Evolutionary conservation across 1,284 basidiomycete genomes (phyloP), one percentile per base, ranked within the genome.

Genomic region (Naganishia sp.): DNA sequence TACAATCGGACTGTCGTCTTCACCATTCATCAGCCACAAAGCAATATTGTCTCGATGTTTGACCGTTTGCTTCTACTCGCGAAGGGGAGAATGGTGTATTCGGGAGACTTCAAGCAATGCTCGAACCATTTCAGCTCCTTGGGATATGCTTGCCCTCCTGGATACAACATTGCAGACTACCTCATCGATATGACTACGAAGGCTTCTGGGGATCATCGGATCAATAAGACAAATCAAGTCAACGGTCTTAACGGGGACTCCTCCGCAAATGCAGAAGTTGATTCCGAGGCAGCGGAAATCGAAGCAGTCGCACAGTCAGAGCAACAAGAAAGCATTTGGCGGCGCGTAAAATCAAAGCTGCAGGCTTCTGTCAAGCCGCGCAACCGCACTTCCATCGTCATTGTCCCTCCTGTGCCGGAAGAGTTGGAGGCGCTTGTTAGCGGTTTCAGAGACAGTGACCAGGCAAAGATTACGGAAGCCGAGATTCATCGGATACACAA

Each of bases 1-100:
- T 97, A 93, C 81, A 92, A 94, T 72, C 87, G 94, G n/a, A 97
- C 94, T 0, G 91, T 98, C 63, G 84, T 98, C 70, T 96, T 97
- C 80, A 97, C 95, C 0, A 97, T 99, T 69, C 95, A 99, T 76
- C 95, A 98, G 78, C 95, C 95, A n/a, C 88, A 94, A 65, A 93
- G 90, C 77, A 97, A 97, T 80, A 98, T 99, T 70, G 94, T 98
- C 11, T 87, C 92, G 0, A 81, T 99, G 16, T 97, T 99, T 73
- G 95, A 99, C 76, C 90, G 94, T 71, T 83, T 98, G 36, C 79
- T 98, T 2, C 81, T 99, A 4, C 84, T 99, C 13, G 91, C 90
- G 0, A 85, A 86, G 64, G 94, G 94, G 3, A 88, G 88, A 74
- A 80, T 89, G 15, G 86, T 96, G 18, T 93, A 93, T 81, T 89